Evolutionary conservation across 371 early-diverging fungal species (phyloP).

Genomic region (Circinella umbellata): DNA sequence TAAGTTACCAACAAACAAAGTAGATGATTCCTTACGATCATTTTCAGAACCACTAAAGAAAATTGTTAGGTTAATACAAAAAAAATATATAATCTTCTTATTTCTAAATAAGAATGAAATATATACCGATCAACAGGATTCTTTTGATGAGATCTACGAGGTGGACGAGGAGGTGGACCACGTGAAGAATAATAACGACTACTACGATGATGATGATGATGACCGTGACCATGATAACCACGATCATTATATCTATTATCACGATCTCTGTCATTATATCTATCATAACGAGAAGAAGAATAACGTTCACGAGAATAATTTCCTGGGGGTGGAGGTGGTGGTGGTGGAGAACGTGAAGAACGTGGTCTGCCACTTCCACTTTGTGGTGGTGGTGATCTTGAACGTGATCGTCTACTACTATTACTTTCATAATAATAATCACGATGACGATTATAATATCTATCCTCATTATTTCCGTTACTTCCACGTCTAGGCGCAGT

Average conservation of each 20-base stretch:
- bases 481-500: background rate
- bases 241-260: slow-evolving; percentile 30
- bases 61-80: no score
- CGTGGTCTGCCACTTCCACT: background rate
- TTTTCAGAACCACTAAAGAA: slow-evolving; percentile 64
- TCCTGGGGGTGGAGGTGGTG: slow-evolving; percentile 16
- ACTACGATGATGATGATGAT: slow-evolving; percentile 38
- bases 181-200: slow-evolving; percentile 34
- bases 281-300: slow-evolving; percentile 29
- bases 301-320: slow-evolving; percentile 31
- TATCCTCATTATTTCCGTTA: background rate
- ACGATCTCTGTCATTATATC: slow-evolving; percentile 33
- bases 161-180: slow-evolving; percentile 26
- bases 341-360: background rate
- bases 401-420: background rate
- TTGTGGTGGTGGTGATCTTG: background rate
- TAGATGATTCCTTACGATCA: slow-evolving; percentile 66
- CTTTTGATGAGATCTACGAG: slow-evolving; percentile 53
- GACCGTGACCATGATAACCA: slow-evolving; percentile 44
- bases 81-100: slow-evolving; percentile 1
- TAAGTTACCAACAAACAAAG: slow-evolving; percentile 80
- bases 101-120: background rate
- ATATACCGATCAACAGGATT: slow-evolving; percentile 60
- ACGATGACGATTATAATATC: background rate
- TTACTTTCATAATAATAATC: background rate